These are phyloP conservation scores for Nicotiana paniculata DNA, from an alignment of 257 asterid genomes.

Conservation along the genomic window DNA sequence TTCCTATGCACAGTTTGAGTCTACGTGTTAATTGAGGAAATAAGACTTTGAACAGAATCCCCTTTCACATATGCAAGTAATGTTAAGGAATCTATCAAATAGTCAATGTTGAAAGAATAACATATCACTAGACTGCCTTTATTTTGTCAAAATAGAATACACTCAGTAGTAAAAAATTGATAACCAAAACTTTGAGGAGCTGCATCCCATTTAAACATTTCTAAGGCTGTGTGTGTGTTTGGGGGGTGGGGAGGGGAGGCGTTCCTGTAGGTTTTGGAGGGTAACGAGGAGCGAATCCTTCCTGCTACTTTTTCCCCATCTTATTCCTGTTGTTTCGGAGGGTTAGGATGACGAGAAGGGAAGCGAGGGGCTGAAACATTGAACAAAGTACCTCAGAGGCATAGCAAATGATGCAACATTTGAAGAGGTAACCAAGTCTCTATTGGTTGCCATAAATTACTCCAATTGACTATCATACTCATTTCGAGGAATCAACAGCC, in stretches of 20 bases:
- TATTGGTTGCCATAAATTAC: background rate
- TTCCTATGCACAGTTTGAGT: background rate
- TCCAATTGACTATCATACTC: background rate
- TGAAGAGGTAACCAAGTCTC: background rate
- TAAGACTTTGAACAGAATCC: background rate
- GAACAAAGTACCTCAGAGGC: background rate
- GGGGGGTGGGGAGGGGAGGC: background rate
- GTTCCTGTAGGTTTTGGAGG: background rate
- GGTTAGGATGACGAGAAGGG: background rate
- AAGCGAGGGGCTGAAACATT: background rate
- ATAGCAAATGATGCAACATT: conserved; percentile 4
- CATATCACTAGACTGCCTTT: background rate
- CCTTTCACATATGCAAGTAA: background rate
- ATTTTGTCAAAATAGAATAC: conserved; percentile 1
- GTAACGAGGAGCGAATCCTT: background rate
- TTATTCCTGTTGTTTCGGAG: background rate
- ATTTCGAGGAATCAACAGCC: background rate
- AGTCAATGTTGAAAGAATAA: background rate
- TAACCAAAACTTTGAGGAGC: background rate
- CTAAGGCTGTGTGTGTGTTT: background rate
- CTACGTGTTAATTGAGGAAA: background rate
- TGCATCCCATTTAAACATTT: background rate
- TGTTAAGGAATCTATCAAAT: background rate
- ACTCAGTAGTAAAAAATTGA: background rate
- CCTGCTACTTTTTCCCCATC: background rate